These are phyloP conservation scores for Xylariomycetidae sp. DNA, from an alignment of 2,329 filamentous ascomycete species.

Conservation along the genomic window DNA sequence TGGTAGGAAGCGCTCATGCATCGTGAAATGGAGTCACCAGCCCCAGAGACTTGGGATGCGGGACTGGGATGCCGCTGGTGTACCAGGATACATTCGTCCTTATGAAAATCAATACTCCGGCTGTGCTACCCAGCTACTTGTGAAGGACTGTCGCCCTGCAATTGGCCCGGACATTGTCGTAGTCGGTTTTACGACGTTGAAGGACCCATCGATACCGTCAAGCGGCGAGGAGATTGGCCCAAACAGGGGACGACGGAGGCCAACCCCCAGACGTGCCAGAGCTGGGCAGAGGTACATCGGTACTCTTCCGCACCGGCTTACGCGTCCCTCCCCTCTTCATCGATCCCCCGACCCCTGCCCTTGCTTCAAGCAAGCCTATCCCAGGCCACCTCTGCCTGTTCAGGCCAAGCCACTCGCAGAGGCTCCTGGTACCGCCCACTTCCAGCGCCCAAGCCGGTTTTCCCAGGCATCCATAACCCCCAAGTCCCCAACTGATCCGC, in stretches of 20 bases:
- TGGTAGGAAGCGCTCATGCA: no score
- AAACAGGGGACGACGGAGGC: slow-evolving; percentile 8
- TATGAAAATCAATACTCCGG: no score
- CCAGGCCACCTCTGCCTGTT: background rate
- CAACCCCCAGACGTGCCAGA: slow-evolving; percentile 4
- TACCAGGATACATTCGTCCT: no score
- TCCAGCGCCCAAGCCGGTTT: slow-evolving; percentile 1
- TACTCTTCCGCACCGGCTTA: slow-evolving; percentile 24
- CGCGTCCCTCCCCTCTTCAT: slow-evolving; percentile 29
- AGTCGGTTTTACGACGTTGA: slow-evolving; percentile 1
- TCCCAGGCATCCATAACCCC: slow-evolving; percentile 14
- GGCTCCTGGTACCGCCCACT: slow-evolving; percentile 8
- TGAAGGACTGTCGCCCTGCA: no score
- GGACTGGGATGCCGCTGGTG: no score
- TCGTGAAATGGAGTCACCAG: no score
- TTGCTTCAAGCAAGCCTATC: background rate
- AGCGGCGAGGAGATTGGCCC: no score
- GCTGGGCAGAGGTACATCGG: slow-evolving; percentile 5
- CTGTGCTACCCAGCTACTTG: no score
- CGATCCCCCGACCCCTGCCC: slow-evolving; percentile 17
- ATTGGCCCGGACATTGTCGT: no score
- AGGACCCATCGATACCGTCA: no score
- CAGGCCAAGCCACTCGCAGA: background rate
- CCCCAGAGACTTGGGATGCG: no score
- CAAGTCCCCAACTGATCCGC: slow-evolving; percentile 14